Evolutionary conservation across 306 rosid genomes (phyloP).

Genomic region (Datisca glomerata): DNA sequence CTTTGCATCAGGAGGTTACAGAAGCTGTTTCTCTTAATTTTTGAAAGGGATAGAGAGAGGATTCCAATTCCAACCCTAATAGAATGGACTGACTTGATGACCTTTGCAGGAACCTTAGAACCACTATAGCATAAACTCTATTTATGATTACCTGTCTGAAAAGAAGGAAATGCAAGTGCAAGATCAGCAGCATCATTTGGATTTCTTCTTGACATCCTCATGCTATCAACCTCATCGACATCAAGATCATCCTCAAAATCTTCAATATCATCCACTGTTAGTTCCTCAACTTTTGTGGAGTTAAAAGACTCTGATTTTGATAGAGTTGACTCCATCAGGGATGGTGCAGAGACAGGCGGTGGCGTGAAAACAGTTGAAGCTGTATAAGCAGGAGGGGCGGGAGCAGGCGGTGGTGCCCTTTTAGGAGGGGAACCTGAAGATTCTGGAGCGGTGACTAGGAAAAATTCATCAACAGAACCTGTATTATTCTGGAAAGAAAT

Average conservation of each 20-base stretch:
- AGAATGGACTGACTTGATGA: not conserved
- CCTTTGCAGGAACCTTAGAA: slow-evolving; percentile 4
- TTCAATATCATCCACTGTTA: slow-evolving; percentile 89
- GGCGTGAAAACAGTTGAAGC: slow-evolving; percentile 27
- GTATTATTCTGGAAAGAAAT: slow-evolving; percentile 54
- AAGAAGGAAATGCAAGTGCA: slow-evolving; percentile 68
- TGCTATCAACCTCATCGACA: slow-evolving; percentile 28
- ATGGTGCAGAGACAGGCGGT: slow-evolving; percentile 35
- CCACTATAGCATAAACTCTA: slow-evolving; percentile 12
- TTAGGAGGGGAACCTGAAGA: slow-evolving; percentile 86
- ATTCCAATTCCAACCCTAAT: no score
- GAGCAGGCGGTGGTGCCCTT: slow-evolving; percentile 79
- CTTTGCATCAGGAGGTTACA: no score
- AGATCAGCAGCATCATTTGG: slow-evolving; percentile 85
- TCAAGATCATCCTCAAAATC: slow-evolving; percentile 74
- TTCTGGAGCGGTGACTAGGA: slow-evolving; percentile 67
- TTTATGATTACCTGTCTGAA: slow-evolving; percentile 62
- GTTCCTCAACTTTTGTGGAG: slow-evolving; percentile 60
- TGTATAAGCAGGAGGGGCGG: slow-evolving; percentile 23
- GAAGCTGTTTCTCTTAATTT: no score
- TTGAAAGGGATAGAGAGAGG: no score
- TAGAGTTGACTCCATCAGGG: slow-evolving; percentile 37
- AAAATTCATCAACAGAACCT: slow-evolving; percentile 79
- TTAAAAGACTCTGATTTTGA: slow-evolving; percentile 76
- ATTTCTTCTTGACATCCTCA: slow-evolving; percentile 52